phyloP scores from a whole-genome alignment of 768 basidiomycete genomes.

The Trichaptum fuscoviolaceum region DNA sequence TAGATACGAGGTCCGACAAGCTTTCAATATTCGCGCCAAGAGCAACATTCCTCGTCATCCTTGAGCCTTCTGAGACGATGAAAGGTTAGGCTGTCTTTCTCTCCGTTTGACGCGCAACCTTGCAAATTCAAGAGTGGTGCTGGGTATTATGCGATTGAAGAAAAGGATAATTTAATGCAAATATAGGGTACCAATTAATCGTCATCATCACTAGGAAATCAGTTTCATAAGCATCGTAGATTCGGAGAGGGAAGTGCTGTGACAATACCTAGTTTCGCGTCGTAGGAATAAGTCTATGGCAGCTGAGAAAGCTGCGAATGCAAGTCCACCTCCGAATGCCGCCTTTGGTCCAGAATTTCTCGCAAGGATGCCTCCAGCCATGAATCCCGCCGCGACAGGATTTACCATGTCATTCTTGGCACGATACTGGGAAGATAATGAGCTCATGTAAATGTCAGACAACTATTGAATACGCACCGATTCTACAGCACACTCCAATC shows the following conservation, averaged over 20 bases:
- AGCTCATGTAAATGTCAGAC: constrained; percentile 4
- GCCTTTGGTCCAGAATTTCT: constrained; percentile 84
- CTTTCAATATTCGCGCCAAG: no score
- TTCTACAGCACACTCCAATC: constrained; percentile 93
- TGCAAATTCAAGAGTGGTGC: not conserved
- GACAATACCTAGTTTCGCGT: constrained; percentile 76
- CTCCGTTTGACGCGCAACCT: not conserved
- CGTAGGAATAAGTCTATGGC: constrained; percentile 84
- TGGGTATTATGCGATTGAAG: not conserved
- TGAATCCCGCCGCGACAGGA: constrained; percentile 79
- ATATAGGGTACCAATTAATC: constrained; percentile 1
- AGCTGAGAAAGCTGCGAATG: constrained; percentile 90
- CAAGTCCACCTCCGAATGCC: constrained; percentile 80
- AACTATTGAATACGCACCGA: constrained; percentile 53
- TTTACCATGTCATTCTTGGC: constrained; percentile 95
- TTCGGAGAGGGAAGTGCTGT: constrained; percentile 9
- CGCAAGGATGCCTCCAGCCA: constrained; percentile 85
- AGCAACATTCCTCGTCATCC: not conserved
- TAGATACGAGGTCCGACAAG: no score
- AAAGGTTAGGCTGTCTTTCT: not conserved
- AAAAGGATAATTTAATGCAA: constrained; percentile 5
- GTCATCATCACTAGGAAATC: not conserved
- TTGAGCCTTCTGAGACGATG: not conserved
- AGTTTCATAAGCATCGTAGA: not conserved
- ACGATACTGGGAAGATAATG: constrained; percentile 60